Base-by-base conservation (phyloP, 2,329 filamentous ascomycete genomes). In the Fusarium sp. region DNA sequence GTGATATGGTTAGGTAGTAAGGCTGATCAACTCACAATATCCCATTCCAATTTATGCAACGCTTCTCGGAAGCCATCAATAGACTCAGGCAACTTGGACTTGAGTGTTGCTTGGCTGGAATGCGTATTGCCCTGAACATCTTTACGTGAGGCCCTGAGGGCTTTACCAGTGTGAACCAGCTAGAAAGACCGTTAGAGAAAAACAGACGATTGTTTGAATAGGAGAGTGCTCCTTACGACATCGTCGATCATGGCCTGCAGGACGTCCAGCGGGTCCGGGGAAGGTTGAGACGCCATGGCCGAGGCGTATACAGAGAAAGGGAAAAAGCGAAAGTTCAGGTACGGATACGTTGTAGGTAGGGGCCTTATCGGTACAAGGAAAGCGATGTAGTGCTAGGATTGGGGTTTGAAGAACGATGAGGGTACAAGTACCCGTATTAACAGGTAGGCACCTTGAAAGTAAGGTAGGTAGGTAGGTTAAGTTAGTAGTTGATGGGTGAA, bases 141-240 rank as follows among this genome's bases (percentile, higher is more conserved):
- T 69, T 82, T 84, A 30, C 80, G 79, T 40, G 83, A 83, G 3
- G 83, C 79, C 51, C 82, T 86, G 15, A 90, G 78, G 20, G 86
- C 85, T 74, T 87, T 90, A 18, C 87, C 87, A 3, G 85, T 87
- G 75, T 89, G 85, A 16, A 90, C 81, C 27, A 90, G 83, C 88
- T 90, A 41, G 34, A 30, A 27, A 27, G 43, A 51, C 16, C 13
- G 48, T 70, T 22, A 67, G 69, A 55, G 27, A 30, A 62, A 30
- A 45, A 20, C 22, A 24, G 49, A 67, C 32, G 16, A 46, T 34
- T 38, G 20, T 34, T 20, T 49, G 48, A 30, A 46, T 11, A 22
- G 43, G 29, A 29, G 48, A 53, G 34, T 41, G 40, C 52, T 32
- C 78, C 86, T 78, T 77, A 89, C 87, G 70, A 86, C 83, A 65